A percentile compares a stretch with the other conserved stretches of the same genome.
Evolutionary conservation across 2,329 filamentous ascomycete species (phyloP).

Genomic region (Pseudocercospora pini-densiflorae): DNA sequence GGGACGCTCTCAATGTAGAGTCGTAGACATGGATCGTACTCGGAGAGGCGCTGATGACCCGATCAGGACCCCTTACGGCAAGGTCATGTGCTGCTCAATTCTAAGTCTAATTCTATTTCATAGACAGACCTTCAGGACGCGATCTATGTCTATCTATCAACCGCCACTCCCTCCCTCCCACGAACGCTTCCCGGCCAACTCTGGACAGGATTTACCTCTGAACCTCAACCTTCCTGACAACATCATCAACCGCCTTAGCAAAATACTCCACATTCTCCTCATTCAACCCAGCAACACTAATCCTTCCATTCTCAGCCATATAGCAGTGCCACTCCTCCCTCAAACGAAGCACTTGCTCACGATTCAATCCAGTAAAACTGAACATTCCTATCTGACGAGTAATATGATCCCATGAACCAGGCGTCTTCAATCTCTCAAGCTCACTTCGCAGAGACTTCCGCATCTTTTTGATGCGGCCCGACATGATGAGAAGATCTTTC

Average conservation of each 20-base stretch:
- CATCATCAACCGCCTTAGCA: slow-evolving; percentile 83
- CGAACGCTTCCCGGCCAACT: no score
- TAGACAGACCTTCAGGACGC: neutral
- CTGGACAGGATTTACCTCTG: no score
- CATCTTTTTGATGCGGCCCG: slow-evolving; percentile 92
- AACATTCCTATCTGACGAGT: slow-evolving; percentile 99
- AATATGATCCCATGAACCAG: slow-evolving; percentile 94
- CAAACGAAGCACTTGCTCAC: slow-evolving; percentile 73
- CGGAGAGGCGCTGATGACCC: no score
- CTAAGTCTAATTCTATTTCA: neutral
- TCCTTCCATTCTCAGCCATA: slow-evolving; percentile 96
- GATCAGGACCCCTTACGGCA: no score
- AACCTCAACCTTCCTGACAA: slow-evolving; percentile 40
- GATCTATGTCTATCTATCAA: neutral
- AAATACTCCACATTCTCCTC: slow-evolving; percentile 91
- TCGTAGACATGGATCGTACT: slow-evolving; percentile 14
- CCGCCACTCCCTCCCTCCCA: no score
- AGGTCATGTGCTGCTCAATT: neutral
- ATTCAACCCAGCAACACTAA: slow-evolving; percentile 97
- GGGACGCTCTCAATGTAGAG: slow-evolving; percentile 38
- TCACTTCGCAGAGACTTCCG: slow-evolving; percentile 75
- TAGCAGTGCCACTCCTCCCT: slow-evolving; percentile 76
- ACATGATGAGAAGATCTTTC: slow-evolving; percentile 89
- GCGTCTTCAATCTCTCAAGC: slow-evolving; percentile 82
- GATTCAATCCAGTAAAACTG: slow-evolving; percentile 81